These are phyloP conservation scores for Aspergillus ostianus DNA, from an alignment of 495 filamentous ascomycete species.

Conservation along the genomic window DNA sequence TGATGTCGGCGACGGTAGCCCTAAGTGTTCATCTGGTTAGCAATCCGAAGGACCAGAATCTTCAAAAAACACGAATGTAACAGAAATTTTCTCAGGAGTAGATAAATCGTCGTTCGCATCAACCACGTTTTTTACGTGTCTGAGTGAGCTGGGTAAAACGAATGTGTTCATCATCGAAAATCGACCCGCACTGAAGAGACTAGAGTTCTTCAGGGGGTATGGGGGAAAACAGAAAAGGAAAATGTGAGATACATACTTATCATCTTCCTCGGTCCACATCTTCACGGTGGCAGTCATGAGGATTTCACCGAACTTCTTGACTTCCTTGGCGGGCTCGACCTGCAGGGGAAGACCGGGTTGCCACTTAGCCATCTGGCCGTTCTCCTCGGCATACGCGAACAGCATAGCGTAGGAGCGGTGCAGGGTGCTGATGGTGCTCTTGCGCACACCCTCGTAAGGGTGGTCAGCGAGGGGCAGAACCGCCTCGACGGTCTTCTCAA, in stretches of 20 bases:
- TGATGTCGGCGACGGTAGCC: slow-evolving; percentile 89
- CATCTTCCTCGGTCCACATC: slow-evolving; percentile 84
- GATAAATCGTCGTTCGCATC: slow-evolving; percentile 84
- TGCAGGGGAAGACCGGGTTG: slow-evolving; percentile 82
- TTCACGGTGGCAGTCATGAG: slow-evolving; percentile 80
- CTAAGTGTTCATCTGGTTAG: slow-evolving; percentile 52
- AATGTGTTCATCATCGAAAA: slow-evolving; percentile 74
- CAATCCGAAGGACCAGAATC: slow-evolving; percentile 11
- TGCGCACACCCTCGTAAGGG: slow-evolving; percentile 88
- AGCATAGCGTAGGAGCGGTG: slow-evolving; percentile 93
- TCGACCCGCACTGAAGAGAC: background rate
- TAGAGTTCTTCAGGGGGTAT: slow-evolving; percentile 10
- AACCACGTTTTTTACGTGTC: slow-evolving; percentile 75
- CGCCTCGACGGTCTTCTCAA: slow-evolving; percentile 84
- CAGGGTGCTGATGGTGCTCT: slow-evolving; percentile 82
- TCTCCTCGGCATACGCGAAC: slow-evolving; percentile 82
- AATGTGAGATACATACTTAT: slow-evolving; percentile 69
- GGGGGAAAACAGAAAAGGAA: slow-evolving; percentile 18
- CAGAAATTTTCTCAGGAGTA: slow-evolving; percentile 30
- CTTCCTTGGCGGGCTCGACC: slow-evolving; percentile 68
- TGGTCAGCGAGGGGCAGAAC: slow-evolving; percentile 80
- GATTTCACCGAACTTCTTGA: slow-evolving; percentile 84
- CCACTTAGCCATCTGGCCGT: slow-evolving; percentile 77
- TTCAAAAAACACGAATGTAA: slow-evolving; percentile 15
- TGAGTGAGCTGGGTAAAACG: slow-evolving; percentile 99